These are phyloP conservation scores for Cutaneotrichosporon arboriforme DNA, from an alignment of 1,284 basidiomycete genomes.

Conservation along the genomic window DNA sequence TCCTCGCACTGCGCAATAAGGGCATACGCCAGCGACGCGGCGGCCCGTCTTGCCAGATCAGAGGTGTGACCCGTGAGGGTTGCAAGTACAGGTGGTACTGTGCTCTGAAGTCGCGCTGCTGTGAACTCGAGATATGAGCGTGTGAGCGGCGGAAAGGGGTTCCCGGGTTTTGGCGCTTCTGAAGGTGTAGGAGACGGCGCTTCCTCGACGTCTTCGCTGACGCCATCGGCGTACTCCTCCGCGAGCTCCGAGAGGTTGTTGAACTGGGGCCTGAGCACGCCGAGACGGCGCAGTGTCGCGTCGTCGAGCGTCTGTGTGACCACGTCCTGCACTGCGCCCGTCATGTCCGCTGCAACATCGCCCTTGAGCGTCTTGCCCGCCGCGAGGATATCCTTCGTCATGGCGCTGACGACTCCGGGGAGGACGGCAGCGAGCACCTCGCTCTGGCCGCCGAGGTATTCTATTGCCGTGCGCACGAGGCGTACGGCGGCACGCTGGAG, in stretches of 20 bases:
- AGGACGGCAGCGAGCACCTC: conserved; percentile 57
- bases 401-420: conserved; percentile 71
- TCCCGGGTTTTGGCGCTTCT: neutral
- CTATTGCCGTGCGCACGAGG: conserved; percentile 57
- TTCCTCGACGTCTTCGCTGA: conserved; percentile 1
- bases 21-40: conserved; percentile 54
- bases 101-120: conserved; percentile 38
- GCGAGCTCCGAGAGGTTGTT: conserved; percentile 40
- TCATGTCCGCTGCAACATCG: conserved; percentile 50
- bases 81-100: conserved; percentile 39
- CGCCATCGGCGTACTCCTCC: conserved; percentile 19
- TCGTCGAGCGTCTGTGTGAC: conserved; percentile 55
- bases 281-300: conserved; percentile 57
- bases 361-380: conserved; percentile 43
- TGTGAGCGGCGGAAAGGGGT: conserved; percentile 42
- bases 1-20: conserved; percentile 58
- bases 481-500: conserved; percentile 63
- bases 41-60: conserved; percentile 35
- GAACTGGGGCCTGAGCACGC: conserved; percentile 54
- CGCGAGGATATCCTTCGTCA: conserved; percentile 57
- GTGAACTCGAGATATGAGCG: conserved; percentile 47
- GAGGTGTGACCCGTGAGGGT: conserved; percentile 40
- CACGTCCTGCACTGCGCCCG: conserved; percentile 57
- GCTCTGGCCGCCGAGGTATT: conserved; percentile 62
- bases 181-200: conserved; percentile 15